Conservation (phyloP, 164 flowering plant species). For the Macadamia integrifolia region DNA sequence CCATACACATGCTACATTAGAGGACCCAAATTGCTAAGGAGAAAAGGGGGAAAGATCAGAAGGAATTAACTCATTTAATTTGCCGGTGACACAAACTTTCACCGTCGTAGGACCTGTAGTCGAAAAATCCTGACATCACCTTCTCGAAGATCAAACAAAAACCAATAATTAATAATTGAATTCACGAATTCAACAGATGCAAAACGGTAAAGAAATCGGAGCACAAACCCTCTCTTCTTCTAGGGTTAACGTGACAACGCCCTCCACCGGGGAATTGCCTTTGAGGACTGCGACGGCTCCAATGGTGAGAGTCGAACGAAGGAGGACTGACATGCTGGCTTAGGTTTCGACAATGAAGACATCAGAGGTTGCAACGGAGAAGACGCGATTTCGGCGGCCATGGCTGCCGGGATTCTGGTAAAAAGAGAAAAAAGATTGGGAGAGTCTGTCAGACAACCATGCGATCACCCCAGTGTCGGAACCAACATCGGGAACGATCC, state of each 20-base stretch:
- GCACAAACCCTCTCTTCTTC: slow-evolving; percentile 55
- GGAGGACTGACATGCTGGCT: slow-evolving; percentile 26
- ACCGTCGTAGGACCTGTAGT: slow-evolving; percentile 78
- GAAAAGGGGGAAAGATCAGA: not conserved
- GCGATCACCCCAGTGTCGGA: no score
- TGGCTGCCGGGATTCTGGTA: slow-evolving; percentile 29
- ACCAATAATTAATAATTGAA: no score
- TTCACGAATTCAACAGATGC: not conserved
- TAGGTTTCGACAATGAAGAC: slow-evolving; percentile 15
- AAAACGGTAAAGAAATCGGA: no score
- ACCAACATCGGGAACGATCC: no score
- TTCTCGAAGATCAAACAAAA: no score
- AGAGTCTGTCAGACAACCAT: no score
- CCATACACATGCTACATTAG: slow-evolving; percentile 74
- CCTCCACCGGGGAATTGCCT: slow-evolving; percentile 68
- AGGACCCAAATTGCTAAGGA: not conserved
- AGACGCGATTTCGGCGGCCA: slow-evolving; percentile 39
- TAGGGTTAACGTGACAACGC: slow-evolving; percentile 73
- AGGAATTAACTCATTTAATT: not conserved
- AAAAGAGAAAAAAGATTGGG: not conserved
- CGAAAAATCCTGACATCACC: no score
- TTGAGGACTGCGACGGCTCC: slow-evolving; percentile 90
- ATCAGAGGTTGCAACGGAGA: slow-evolving; percentile 17
- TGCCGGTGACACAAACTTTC: slow-evolving; percentile 43
- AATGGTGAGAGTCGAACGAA: slow-evolving; percentile 47